phyloP scores from a whole-genome alignment of 257 asterid genomes.

The Coffea canephora region DNA sequence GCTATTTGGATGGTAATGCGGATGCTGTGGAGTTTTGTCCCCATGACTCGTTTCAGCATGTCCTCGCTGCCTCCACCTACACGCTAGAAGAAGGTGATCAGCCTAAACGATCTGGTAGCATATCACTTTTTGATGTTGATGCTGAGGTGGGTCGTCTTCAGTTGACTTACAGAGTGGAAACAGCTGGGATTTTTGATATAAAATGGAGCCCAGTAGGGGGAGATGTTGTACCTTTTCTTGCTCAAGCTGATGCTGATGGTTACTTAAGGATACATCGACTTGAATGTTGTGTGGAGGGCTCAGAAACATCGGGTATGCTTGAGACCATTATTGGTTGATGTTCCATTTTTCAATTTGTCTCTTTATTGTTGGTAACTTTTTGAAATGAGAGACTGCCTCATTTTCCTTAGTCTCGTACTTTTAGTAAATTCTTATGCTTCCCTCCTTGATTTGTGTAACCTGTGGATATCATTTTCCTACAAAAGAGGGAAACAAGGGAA shows the following conservation, averaged over 20 bases:
- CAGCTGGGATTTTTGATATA: conserved; percentile 81
- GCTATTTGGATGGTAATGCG: conserved; percentile 73
- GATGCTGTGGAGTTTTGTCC: conserved; percentile 97
- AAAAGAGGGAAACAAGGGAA: background rate
- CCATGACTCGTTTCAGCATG: conserved; percentile 49
- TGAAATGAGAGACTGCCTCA: background rate
- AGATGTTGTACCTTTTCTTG: conserved; percentile 57
- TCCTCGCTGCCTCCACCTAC: conserved; percentile 91
- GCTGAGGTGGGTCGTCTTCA: conserved; percentile 39
- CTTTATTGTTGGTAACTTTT: background rate
- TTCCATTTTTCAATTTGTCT: background rate
- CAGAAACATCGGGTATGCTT: conserved; percentile 38
- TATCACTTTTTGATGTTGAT: conserved; percentile 71
- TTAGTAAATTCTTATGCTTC: background rate
- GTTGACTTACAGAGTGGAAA: conserved; percentile 49
- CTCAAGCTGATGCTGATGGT: conserved; percentile 98
- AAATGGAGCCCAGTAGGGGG: conserved; percentile 66
- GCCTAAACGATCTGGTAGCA: conserved; percentile 75
- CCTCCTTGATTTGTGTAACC: background rate
- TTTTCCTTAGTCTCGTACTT: background rate
- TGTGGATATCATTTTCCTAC: too few species aligned
- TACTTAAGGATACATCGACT: conserved; percentile 56
- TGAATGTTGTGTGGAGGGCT: conserved; percentile 32
- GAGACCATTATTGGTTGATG: background rate
- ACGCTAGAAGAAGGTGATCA: conserved; percentile 81